Percentiles rank a stretch among this genome's conserved stretches.
These are phyloP conservation scores for Cyberlindnera samutprakarnensis DNA, from an alignment of 805 yeast species.

Conservation along the genomic window DNA sequence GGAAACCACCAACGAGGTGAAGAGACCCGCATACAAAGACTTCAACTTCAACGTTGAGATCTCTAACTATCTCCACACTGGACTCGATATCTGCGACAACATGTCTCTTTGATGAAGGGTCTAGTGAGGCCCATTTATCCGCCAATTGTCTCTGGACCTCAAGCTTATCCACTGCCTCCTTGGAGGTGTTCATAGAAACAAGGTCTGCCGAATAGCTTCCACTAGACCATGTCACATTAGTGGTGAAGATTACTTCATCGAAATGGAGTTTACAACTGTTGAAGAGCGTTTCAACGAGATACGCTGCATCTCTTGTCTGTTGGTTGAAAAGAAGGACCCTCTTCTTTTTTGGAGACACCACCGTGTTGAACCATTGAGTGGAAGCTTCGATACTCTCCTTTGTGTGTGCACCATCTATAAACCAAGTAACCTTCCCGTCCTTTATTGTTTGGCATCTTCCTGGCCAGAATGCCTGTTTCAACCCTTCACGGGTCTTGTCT, in stretches of 20 bases:
- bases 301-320: conserved; percentile 81
- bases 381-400: conserved; percentile 81
- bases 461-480: conserved; percentile 76
- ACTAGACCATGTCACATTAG: conserved; percentile 85
- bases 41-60: conserved; percentile 33
- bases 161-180: conserved; percentile 70
- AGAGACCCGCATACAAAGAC: conserved; percentile 92
- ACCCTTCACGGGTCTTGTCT: conserved; percentile 36
- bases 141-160: conserved; percentile 74
- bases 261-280: conserved; percentile 38
- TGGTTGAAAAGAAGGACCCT: conserved; percentile 78
- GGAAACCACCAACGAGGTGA: conserved; percentile 89
- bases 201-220: conserved; percentile 78
- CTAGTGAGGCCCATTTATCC: conserved; percentile 55
- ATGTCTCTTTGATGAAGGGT: conserved; percentile 35
- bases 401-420: conserved; percentile 94
- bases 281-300: conserved; percentile 49
- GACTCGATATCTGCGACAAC: conserved; percentile 73
- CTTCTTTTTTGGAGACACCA: conserved; percentile 25
- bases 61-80: conserved; percentile 47
- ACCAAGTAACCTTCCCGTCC: conserved; percentile 56
- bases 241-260: conserved; percentile 77
- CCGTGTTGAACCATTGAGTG: conserved; percentile 64
- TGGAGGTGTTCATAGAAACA: conserved; percentile 77
- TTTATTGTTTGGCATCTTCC: conserved; percentile 83